Evolutionary conservation across 2,329 filamentous ascomycete genomes (phyloP).

Genomic region (Pseudopithomyces chartarum): DNA sequence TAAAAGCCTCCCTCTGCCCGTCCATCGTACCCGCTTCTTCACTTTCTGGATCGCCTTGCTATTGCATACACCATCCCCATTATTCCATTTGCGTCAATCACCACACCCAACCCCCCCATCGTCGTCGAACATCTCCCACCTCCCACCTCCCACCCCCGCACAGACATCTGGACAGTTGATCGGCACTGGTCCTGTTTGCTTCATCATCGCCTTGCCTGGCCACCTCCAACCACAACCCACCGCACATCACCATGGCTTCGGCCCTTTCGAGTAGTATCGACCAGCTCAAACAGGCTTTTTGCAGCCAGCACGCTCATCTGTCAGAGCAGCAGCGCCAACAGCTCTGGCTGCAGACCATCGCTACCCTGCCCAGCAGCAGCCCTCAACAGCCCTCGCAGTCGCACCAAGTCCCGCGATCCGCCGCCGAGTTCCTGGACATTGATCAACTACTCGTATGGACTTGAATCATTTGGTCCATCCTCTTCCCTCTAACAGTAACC

Average conservation of each 20-base stretch:
- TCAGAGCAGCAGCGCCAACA: constrained; percentile 41
- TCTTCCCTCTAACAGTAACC: constrained; percentile 34
- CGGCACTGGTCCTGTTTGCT: background rate
- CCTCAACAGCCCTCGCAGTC: constrained; percentile 25
- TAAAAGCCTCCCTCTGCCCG: constrained; percentile 33
- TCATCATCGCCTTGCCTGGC: constrained; percentile 10
- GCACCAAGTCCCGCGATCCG: constrained; percentile 40
- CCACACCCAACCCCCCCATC: constrained; percentile 3
- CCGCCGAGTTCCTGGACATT: constrained; percentile 31
- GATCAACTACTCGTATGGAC: constrained; percentile 39
- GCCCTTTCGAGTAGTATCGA: constrained; percentile 35
- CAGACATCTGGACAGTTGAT: background rate
- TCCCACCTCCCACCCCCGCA: no score
- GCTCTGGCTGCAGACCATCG: constrained; percentile 40
- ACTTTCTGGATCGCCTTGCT: constrained; percentile 34
- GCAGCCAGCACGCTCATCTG: constrained; percentile 36
- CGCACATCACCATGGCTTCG: constrained; percentile 28
- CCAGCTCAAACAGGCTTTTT: constrained; percentile 44
- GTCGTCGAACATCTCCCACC: constrained; percentile 4
- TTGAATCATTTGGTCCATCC: constrained; percentile 30
- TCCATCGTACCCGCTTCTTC: constrained; percentile 27
- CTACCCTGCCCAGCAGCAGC: constrained; percentile 20
- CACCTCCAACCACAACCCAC: constrained; percentile 9
- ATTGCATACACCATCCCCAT: constrained; percentile 22
- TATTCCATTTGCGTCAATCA: constrained; percentile 15